Conservation (phyloP, 2,329 filamentous ascomycete genomes). For the Xylariales sp. region DNA sequence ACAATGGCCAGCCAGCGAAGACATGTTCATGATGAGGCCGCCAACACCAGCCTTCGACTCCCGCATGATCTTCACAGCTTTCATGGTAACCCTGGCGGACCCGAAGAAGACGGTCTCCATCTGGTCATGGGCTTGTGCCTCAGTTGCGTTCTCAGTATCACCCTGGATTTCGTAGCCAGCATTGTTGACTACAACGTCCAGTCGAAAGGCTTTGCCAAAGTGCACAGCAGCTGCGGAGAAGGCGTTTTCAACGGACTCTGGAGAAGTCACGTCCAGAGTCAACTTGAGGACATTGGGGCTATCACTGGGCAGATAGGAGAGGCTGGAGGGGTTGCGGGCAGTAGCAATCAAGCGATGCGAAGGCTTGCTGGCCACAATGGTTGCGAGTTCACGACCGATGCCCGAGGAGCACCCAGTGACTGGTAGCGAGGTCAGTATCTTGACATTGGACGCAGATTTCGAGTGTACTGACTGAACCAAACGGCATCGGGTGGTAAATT, state of each 20-base stretch:
- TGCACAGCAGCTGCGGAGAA: background rate
- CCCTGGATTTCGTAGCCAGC: background rate
- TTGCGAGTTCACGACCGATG: background rate
- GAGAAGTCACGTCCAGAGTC: background rate
- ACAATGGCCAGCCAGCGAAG: slow-evolving; percentile 14
- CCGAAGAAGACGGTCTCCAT: slow-evolving; percentile 3
- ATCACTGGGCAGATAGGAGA: background rate
- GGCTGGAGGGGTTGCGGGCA: background rate
- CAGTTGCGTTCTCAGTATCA: background rate
- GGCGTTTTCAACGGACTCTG: background rate
- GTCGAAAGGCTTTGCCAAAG: background rate
- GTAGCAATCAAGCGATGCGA: background rate
- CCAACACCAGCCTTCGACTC: slow-evolving; percentile 1
- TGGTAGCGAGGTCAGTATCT: too few relatives aligned
- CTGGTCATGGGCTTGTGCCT: background rate
- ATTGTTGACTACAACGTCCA: background rate
- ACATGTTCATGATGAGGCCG: slow-evolving; percentile 17
- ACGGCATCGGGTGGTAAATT: background rate
- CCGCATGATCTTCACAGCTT: background rate
- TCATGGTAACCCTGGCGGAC: background rate
- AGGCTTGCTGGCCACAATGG: background rate
- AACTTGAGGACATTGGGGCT: background rate
- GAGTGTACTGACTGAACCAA: background rate
- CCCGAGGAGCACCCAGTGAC: slow-evolving; percentile 1
- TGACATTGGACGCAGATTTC: too few relatives aligned